Evolutionary conservation across 1,284 basidiomycete species (phyloP).

Genomic region (Sporisorium sorghi): DNA sequence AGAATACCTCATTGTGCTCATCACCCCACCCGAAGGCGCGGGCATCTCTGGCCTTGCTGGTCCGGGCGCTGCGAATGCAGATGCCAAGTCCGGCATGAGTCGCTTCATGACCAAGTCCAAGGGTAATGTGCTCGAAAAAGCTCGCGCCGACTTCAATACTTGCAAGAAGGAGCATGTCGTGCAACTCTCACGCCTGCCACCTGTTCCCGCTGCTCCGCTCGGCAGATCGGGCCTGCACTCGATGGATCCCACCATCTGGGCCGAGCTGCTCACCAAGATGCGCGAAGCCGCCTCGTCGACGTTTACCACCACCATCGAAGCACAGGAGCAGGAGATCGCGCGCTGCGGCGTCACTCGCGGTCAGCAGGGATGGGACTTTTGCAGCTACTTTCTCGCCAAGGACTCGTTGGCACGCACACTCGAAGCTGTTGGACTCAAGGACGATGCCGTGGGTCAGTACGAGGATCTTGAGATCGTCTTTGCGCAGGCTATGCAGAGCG

Average conservation of each 20-base stretch:
- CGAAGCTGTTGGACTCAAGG: conserved; percentile 86
- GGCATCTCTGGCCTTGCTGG: conserved; percentile 70
- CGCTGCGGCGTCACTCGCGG: conserved; percentile 32
- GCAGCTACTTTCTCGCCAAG: conserved; percentile 80
- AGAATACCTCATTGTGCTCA: conserved; percentile 66
- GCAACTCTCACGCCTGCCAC: conserved; percentile 37
- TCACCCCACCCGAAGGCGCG: conserved; percentile 56
- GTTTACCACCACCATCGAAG: conserved; percentile 80
- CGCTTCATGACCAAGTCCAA: conserved; percentile 80
- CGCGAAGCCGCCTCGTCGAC: conserved; percentile 87
- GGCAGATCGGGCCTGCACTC: conserved; percentile 79
- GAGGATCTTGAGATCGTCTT: conserved; percentile 91
- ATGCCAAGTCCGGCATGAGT: conserved; percentile 51
- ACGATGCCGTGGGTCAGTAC: conserved; percentile 89
- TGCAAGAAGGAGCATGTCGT: conserved; percentile 79
- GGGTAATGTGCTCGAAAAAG: conserved; percentile 86
- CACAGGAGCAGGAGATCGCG: conserved; percentile 54
- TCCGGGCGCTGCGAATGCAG: conserved; percentile 79
- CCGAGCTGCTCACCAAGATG: conserved; percentile 85
- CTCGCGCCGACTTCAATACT: conserved; percentile 89
- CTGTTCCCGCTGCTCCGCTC: conserved; percentile 68
- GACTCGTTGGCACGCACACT: conserved; percentile 93
- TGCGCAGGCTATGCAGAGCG: conserved; percentile 50
- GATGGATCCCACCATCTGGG: conserved; percentile 83
- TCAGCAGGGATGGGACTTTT: conserved; percentile 58